Evolutionary conservation across 2,329 filamentous ascomycete genomes (phyloP).

Genomic region (Eurotiales sp.): DNA sequence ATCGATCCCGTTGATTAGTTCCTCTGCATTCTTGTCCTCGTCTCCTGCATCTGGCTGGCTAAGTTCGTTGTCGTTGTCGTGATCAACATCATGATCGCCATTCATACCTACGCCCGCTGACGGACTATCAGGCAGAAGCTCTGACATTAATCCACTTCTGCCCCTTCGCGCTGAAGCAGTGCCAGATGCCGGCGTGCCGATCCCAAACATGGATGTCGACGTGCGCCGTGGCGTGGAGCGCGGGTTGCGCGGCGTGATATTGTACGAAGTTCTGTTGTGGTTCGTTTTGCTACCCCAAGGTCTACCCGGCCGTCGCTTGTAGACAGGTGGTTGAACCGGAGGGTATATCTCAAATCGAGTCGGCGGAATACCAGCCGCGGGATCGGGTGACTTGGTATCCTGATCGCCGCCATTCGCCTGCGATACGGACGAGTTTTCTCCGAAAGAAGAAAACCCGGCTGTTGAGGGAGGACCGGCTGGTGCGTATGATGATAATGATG

Average conservation of each 20-base stretch:
- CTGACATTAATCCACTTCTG: conserved; percentile 26
- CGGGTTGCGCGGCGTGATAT: conserved; percentile 29
- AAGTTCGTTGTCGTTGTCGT: background rate
- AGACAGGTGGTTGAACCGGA: conserved; percentile 34
- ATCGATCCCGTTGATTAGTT: background rate
- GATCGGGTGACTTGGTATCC: conserved; percentile 23
- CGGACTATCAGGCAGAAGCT: conserved; percentile 7
- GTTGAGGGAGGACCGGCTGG: conserved; percentile 36
- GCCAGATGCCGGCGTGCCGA: conserved; percentile 26
- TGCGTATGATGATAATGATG: no score
- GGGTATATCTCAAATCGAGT: conserved; percentile 43
- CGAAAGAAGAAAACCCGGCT: conserved; percentile 17
- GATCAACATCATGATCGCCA: background rate
- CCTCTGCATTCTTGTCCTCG: background rate
- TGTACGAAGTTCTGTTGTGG: conserved; percentile 23
- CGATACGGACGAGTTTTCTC: background rate
- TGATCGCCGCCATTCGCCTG: conserved; percentile 25
- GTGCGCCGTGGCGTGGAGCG: conserved; percentile 35
- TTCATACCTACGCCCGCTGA: background rate
- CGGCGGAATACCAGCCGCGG: conserved; percentile 36
- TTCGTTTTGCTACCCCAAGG: conserved; percentile 32
- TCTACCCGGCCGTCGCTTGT: conserved; percentile 36
- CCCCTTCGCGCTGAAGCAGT: conserved; percentile 23
- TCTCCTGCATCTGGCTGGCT: background rate
- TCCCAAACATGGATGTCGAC: conserved; percentile 22